phyloP scores from a whole-genome alignment of 164 flowering plant genomes.

The Houttuynia cordata region DNA sequence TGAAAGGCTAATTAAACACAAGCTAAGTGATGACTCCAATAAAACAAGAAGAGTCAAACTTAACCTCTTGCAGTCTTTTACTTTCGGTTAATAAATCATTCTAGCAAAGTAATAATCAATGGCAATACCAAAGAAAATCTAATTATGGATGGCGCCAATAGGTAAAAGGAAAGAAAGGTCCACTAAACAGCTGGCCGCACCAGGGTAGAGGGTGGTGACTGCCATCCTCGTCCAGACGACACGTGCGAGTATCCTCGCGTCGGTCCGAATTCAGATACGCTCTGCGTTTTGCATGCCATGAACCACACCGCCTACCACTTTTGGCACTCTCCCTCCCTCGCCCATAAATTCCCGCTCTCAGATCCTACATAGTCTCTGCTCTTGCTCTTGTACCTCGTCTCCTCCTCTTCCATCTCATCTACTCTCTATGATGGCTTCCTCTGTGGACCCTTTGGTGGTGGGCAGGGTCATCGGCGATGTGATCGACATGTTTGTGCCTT shows the following conservation, averaged over 20 bases:
- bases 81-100: too few relatives aligned
- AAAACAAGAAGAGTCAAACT: too few relatives aligned
- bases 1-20: too few relatives aligned
- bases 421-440: constrained; percentile 23
- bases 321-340: background rate
- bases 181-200: too few relatives aligned
- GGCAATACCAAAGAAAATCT: too few relatives aligned
- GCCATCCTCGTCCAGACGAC: background rate
- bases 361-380: background rate
- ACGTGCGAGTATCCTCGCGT: background rate
- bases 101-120: too few relatives aligned
- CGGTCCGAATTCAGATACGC: background rate
- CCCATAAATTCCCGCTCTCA: background rate
- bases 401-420: too few relatives aligned
- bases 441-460: constrained; percentile 53
- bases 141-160: too few relatives aligned
- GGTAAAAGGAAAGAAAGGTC: too few relatives aligned
- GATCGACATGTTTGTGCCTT: constrained; percentile 67
- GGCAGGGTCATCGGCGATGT: constrained; percentile 75
- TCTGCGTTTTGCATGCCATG: background rate
- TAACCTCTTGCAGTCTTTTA: too few relatives aligned
- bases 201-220: background rate
- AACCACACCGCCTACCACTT: background rate
- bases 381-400: background rate
- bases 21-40: too few relatives aligned